Evolutionary conservation across 345 rosid genomes (phyloP), one percentile per base, ranked within the genome.

Genomic region (Geranium rotundifolium): DNA sequence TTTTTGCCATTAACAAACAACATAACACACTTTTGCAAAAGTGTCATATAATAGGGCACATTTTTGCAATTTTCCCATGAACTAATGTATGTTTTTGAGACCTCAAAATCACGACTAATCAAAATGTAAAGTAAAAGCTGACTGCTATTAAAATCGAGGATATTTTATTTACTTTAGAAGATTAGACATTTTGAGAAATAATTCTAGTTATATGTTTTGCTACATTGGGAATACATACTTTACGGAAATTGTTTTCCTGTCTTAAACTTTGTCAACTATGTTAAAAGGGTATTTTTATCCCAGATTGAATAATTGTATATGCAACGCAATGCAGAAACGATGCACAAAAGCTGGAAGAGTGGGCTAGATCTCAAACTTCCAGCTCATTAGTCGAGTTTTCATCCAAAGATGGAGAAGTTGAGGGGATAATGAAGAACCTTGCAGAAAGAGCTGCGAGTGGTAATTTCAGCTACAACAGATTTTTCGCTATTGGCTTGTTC

Each of bases 401-500:
- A 30, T 71, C 89, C 7, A 83, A 55, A 82, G 95, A 88, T 52
- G 99, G 97, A 70, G 92, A 93, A 74, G 80, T 90, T 65, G 99
- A 93, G 74, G 81, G 76, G 20, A 54, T 82, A 60, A 68, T 93
- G 3, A 90, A 88, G 80, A 89, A 81, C 73, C 85, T 92, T 65
- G 83, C 95, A 14, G 93, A 71, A 67, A 87, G 95, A 83, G 91
- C 96, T 31, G 77, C 76, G 29, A 67, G 72, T 64, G 91, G 85
- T 60, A 80, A 85, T 54, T 93, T 93, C 76, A 88, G 91, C 80
- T 93, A 93, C 75, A 90, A 97, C 71, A 90, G 99, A 69, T 90
- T 93, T 90, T 90, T 93, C 71, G 99, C 97, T 14, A 80, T 93
- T 64, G 99, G 99, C 19, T 76, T 93, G 49, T 90, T 93, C 69